These are phyloP conservation scores for Buxus sempervirens DNA, from an alignment of 164 flowering plant genomes.

Conservation along the genomic window DNA sequence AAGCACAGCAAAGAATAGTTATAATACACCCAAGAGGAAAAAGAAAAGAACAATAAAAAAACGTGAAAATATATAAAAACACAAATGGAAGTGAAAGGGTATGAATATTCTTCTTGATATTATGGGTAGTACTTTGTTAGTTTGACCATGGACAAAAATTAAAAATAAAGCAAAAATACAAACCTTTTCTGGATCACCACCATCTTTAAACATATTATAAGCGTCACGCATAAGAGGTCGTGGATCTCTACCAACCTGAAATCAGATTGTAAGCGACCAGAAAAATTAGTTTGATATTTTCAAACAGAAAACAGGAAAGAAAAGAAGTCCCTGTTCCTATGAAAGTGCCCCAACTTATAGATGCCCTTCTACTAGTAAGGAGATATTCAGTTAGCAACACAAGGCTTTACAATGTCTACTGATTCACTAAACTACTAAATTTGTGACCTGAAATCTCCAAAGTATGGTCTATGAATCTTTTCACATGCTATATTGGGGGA, in stretches of 20 bases:
- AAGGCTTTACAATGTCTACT: no score
- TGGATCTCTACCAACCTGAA: conserved; percentile 82
- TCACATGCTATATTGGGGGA: no score
- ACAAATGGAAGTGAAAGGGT: background rate
- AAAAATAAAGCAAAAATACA: conserved; percentile 1
- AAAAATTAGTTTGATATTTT: background rate
- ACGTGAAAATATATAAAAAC: background rate
- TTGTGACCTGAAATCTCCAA: no score
- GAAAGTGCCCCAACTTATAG: no score
- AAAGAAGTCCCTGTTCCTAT: no score
- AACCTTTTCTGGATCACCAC: conserved; percentile 89
- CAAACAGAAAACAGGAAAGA: background rate
- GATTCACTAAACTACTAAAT: no score
- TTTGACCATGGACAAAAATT: background rate
- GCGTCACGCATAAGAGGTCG: conserved; percentile 83
- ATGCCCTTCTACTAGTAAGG: no score
- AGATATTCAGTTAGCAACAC: no score
- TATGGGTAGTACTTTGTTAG: background rate
- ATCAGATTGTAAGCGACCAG: background rate
- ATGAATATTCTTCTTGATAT: background rate
- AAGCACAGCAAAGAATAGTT: no score
- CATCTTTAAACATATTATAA: conserved; percentile 76
- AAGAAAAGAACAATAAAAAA: background rate
- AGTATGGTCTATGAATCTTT: no score
- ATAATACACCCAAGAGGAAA: no score